Evolutionary conservation across 2,329 filamentous ascomycete genomes (phyloP).

Genomic region (Immersiporthe knoxdaviesiana): DNA sequence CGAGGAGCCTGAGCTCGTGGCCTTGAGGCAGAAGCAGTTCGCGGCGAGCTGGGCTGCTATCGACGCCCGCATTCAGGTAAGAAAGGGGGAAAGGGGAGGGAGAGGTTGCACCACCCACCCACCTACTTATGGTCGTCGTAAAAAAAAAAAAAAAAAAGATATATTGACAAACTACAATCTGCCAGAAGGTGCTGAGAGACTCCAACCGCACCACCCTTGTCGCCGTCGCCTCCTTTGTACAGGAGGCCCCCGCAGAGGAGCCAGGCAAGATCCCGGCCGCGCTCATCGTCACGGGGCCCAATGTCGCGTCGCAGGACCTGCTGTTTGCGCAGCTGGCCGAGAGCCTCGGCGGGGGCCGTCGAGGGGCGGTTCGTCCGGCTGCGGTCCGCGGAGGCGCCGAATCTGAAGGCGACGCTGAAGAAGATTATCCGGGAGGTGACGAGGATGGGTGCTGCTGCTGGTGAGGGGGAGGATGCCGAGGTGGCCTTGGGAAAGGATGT

Average conservation of each 20-base stretch:
- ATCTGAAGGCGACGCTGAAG: conserved; percentile 73
- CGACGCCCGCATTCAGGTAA: conserved; percentile 64
- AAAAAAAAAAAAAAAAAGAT: too few species aligned
- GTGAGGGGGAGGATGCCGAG: conserved; percentile 57
- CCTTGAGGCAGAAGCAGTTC: conserved; percentile 63
- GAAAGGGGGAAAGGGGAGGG: conserved; percentile 11
- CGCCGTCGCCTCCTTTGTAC: conserved; percentile 61
- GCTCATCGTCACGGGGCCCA: conserved; percentile 77
- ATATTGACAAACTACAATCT: conserved; percentile 12
- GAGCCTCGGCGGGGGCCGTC: conserved; percentile 50
- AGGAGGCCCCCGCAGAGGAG: conserved; percentile 39
- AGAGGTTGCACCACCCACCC: too few species aligned
- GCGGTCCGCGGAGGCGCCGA: conserved; percentile 71
- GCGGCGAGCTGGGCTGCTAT: conserved; percentile 66
- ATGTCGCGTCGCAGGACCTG: conserved; percentile 73
- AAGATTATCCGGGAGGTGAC: conserved; percentile 72
- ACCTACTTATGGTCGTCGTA: too few species aligned
- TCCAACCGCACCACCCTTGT: conserved; percentile 64
- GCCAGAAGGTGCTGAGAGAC: conserved; percentile 58
- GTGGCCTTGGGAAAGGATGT: conserved; percentile 52
- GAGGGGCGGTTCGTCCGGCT: conserved; percentile 66
- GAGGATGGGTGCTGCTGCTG: conserved; percentile 46
- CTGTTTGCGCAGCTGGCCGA: conserved; percentile 73
- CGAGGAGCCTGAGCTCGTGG: conserved; percentile 53
- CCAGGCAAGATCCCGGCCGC: conserved; percentile 63